These are phyloP conservation scores for Paxillus rubicundulus DNA, from an alignment of 768 basidiomycete species.

Conservation along the genomic window DNA sequence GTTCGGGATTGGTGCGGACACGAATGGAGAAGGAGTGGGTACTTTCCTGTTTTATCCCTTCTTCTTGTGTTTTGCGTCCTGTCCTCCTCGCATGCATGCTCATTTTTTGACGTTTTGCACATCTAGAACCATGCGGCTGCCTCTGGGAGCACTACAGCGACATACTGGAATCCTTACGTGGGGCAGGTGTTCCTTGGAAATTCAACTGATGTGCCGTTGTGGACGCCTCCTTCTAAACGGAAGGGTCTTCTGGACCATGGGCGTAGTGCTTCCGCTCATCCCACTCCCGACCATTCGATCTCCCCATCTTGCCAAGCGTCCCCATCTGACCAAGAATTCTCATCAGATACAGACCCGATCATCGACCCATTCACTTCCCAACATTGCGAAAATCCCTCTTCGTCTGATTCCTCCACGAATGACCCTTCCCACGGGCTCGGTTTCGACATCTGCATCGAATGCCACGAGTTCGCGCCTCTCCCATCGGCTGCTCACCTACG, in stretches of 20 bases:
- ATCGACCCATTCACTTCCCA: conserved; percentile 11
- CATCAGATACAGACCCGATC: conserved; percentile 1
- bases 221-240: conserved; percentile 22
- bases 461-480: conserved; percentile 77
- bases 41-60: background rate
- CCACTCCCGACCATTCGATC: background rate
- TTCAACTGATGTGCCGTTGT: conserved; percentile 71
- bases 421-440: conserved; percentile 56
- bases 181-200: conserved; percentile 84
- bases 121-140: conserved; percentile 15
- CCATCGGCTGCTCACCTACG: conserved; percentile 64
- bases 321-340: conserved; percentile 11
- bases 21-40: conserved; percentile 11
- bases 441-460: conserved; percentile 86
- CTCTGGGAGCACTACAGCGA: conserved; percentile 35
- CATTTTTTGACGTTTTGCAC: background rate
- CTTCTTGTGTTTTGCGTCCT: background rate
- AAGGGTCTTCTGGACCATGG: background rate
- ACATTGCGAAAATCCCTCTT: conserved; percentile 24
- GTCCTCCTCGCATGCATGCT: conserved; percentile 2
- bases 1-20: conserved; percentile 17
- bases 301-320: conserved; percentile 1
- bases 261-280: background rate
- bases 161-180: conserved; percentile 51
- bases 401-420: conserved; percentile 37